phyloP scores from a whole-genome alignment of 805 yeast genomes.

The Lipomyces anomalus region DNA sequence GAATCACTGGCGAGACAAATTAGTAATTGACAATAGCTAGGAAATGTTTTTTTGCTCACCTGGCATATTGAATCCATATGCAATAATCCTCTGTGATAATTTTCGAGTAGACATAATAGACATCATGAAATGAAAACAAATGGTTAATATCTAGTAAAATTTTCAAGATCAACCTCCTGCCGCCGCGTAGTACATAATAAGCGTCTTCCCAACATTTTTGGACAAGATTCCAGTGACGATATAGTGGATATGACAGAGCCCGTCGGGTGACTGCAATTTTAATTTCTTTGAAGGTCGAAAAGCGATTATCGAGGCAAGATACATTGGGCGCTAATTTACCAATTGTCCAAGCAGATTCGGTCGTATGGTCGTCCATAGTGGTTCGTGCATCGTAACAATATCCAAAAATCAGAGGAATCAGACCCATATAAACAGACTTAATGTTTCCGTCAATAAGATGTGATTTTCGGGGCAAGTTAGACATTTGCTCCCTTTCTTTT shows the following conservation, averaged over 20 bases:
- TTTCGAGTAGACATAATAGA: constrained; percentile 76
- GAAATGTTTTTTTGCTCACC: not conserved
- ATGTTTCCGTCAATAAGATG: constrained; percentile 46
- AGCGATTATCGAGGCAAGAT: constrained; percentile 54
- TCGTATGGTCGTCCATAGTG: constrained; percentile 62
- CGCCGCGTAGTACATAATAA: constrained; percentile 56
- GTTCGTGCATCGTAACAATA: constrained; percentile 71
- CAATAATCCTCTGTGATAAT: constrained; percentile 72
- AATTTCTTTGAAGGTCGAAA: constrained; percentile 45
- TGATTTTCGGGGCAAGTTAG: constrained; percentile 57
- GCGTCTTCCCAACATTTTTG: constrained; percentile 70
- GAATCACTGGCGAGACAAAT: constrained; percentile 19
- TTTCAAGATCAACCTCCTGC: constrained; percentile 60
- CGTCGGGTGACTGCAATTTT: constrained; percentile 63
- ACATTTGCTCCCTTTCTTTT: constrained; percentile 62
- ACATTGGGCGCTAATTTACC: constrained; percentile 83
- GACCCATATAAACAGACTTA: constrained; percentile 53
- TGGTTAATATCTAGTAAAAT: constrained; percentile 58
- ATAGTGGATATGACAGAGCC: constrained; percentile 73
- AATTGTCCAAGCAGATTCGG: constrained; percentile 91
- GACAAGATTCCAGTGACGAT: constrained; percentile 60
- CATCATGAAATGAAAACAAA: constrained; percentile 73
- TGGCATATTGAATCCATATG: constrained; percentile 60
- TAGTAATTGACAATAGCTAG: too few relatives aligned
- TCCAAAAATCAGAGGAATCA: constrained; percentile 65